These are phyloP conservation scores for Leucoagaricus sp. DNA, from an alignment of 1,284 basidiomycete species.

Conservation along the genomic window DNA sequence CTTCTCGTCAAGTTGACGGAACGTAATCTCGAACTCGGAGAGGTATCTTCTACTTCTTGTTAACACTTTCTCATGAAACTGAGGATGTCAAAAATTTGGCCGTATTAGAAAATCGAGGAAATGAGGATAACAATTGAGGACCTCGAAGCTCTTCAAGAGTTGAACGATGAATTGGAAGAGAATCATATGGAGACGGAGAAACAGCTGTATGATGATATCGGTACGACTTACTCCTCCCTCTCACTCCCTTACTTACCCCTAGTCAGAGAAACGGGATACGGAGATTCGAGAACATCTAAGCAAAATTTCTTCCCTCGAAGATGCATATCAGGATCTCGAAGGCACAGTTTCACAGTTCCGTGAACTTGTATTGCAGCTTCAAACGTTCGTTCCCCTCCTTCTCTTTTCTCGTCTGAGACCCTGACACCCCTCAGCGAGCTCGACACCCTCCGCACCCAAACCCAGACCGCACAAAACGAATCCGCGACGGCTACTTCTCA, in stretches of 20 bases:
- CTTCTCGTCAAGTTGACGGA: constrained; percentile 96
- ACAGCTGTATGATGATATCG: constrained; percentile 87
- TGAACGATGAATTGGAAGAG: constrained; percentile 97
- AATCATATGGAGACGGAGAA: constrained; percentile 95
- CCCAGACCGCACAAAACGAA: constrained; percentile 81
- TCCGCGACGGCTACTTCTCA: constrained; percentile 76
- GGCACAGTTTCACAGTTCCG: constrained; percentile 88
- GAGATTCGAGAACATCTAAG: constrained; percentile 69
- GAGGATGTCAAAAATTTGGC: constrained; percentile 6
- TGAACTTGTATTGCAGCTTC: constrained; percentile 83
- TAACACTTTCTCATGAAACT: too few species aligned
- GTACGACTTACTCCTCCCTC: constrained; percentile 40
- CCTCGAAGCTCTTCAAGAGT: constrained; percentile 92
- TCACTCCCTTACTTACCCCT: neutral
- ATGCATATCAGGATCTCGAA: constrained; percentile 83
- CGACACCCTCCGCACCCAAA: constrained; percentile 78
- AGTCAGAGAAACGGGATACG: constrained; percentile 61
- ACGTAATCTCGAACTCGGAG: constrained; percentile 87
- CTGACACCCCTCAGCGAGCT: constrained; percentile 63
- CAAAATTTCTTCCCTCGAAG: constrained; percentile 72
- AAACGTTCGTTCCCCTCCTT: constrained; percentile 52
- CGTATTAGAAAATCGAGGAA: constrained; percentile 86
- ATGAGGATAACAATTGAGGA: constrained; percentile 96
- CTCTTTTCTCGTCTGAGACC: neutral
- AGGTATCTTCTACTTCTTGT: constrained; percentile 49